Evolutionary conservation across 2,329 filamentous ascomycete species (phyloP).

Genomic region (Microdochium nivale): DNA sequence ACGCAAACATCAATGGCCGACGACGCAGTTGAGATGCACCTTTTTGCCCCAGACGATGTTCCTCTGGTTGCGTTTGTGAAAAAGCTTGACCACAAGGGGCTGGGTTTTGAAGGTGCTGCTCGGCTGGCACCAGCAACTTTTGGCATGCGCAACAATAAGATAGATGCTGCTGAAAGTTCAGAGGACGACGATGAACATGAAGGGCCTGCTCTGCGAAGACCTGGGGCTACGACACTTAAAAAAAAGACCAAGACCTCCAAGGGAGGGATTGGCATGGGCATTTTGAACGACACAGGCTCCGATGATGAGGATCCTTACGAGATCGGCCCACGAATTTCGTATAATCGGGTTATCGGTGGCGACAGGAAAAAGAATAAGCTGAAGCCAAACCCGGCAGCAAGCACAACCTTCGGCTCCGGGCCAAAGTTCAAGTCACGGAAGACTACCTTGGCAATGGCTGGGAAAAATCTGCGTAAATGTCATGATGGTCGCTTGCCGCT

Average conservation of each 20-base stretch:
- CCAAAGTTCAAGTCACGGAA: slow-evolving; percentile 73
- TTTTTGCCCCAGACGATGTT: slow-evolving; percentile 81
- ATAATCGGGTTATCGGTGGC: slow-evolving; percentile 72
- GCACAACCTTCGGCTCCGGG: slow-evolving; percentile 55
- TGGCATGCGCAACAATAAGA: slow-evolving; percentile 1
- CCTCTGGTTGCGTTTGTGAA: slow-evolving; percentile 55
- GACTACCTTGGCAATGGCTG: slow-evolving; percentile 23
- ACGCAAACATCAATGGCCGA: slow-evolving; percentile 30
- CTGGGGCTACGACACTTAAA: slow-evolving; percentile 18
- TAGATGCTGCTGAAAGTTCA: slow-evolving; percentile 20
- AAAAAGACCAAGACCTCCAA: slow-evolving; percentile 44
- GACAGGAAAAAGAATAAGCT: slow-evolving; percentile 73
- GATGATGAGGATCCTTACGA: slow-evolving; percentile 94
- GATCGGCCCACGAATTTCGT: slow-evolving; percentile 82
- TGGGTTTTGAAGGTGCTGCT: slow-evolving; percentile 57
- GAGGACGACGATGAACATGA: slow-evolving; percentile 37
- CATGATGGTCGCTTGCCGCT: slow-evolving; percentile 76
- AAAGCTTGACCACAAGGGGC: slow-evolving; percentile 61
- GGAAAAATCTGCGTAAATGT: slow-evolving; percentile 55
- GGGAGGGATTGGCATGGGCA: slow-evolving; percentile 75
- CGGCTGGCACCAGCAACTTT: slow-evolving; percentile 32
- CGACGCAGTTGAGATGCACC: slow-evolving; percentile 43
- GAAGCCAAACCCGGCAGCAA: slow-evolving; percentile 42
- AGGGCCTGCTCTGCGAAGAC: slow-evolving; percentile 13
- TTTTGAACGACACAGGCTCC: slow-evolving; percentile 87